A percentile compares a stretch with the other conserved stretches of the same genome.
Evolutionary conservation across 73 alveolate genomes (phyloP).

Genomic region (Uronychia setigera): DNA sequence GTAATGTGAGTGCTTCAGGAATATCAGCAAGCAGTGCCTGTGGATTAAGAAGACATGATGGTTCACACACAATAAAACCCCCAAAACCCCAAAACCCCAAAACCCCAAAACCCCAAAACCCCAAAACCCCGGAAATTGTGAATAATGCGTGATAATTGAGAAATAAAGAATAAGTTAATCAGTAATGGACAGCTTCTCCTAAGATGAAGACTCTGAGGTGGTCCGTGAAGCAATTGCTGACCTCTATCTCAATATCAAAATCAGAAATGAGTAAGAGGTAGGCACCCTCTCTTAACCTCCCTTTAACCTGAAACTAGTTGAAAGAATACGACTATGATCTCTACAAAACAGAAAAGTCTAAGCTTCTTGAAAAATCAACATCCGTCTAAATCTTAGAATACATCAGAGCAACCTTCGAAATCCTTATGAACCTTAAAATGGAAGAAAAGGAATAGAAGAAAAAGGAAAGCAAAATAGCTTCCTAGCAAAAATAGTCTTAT

Average conservation of each 20-base stretch:
- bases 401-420: constrained; percentile 40
- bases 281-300: no score
- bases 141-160: neutral
- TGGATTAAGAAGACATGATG: no score
- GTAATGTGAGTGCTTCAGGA: no score
- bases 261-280: neutral
- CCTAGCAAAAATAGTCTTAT: neutral
- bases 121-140: no score
- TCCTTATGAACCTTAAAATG: constrained; percentile 43
- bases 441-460: constrained; percentile 28
- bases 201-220: neutral
- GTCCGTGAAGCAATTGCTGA: neutral
- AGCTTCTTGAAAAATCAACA: neutral
- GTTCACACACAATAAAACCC: no score
- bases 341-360: neutral
- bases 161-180: neutral
- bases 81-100: no score
- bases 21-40: no score
- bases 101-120: no score
- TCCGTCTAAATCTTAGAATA: constrained; percentile 24
- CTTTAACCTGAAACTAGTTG: neutral
- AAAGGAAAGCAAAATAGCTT: neutral
- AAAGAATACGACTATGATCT: neutral
- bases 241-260: neutral
- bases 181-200: neutral